Evolutionary conservation across 169 alveolate species (phyloP), one percentile per base, ranked within the genome.

Genomic region (Prorocentrum cordatum): DNA sequence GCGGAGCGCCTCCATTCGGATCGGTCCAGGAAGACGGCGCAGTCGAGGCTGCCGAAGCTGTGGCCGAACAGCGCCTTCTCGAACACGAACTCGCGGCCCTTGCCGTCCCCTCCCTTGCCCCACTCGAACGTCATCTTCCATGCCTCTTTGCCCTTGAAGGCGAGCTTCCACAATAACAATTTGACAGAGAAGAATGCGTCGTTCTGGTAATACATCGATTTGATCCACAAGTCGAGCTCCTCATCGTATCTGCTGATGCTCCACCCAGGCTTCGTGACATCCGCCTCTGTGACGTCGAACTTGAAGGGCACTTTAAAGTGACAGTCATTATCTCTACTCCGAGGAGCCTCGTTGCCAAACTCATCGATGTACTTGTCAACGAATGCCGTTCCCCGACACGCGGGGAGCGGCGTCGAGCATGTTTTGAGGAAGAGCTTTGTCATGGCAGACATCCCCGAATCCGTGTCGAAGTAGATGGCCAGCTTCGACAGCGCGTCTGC

Each of bases 21-120:
- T 10, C 83, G 67, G 54, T 31, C 83, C 5, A 72, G 26, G 68
- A 45, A 72, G 22, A 47, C 67, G 18, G 33, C 83, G 31, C 64
- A 72, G 22, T 42, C 83, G 33, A 26, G 18, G 3, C 39, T 4
- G 39, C n/a, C 77, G 2, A 7, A 24, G 18, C 33, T 33, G 2
- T 18, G 22, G 2, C 83, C 83, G 4, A 42, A 35, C 29, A 72
- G 38, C 7, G 20, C 31, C 31, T 10, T 26, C 5, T 42, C 83
- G 7, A 72, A 67, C 9, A 38, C 50, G 31, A 45, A 39, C 22
- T 45, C 83, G 54, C 39, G 39, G 67, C 83, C 83, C 59, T 72
- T 72, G 26, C 83, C 83, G 26, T 72, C 83, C 4, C 83, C 83
- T 9, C 67, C 68, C 22, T 5, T 22, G 1, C 83, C 83, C 18